A percentile compares a stretch with the other conserved stretches of the same genome.
These are phyloP conservation scores for Raffaelea albimanens DNA, from an alignment of 2,329 filamentous ascomycete species.

Conservation along the genomic window DNA sequence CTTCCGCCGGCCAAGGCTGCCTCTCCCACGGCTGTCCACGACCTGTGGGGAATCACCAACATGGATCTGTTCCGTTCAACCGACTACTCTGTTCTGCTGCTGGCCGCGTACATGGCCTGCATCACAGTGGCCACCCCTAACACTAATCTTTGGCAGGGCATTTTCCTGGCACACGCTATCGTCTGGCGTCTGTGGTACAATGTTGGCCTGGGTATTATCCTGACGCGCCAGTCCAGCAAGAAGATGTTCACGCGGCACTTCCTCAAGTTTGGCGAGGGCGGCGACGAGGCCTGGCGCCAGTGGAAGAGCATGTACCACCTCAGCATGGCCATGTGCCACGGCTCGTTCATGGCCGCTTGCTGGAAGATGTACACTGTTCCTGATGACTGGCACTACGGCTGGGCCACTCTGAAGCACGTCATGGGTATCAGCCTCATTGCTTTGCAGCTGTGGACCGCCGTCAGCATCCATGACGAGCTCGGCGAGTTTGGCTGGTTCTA, in stretches of 20 bases:
- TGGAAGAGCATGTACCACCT: conserved; percentile 97
- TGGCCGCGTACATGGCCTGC: conserved; percentile 65
- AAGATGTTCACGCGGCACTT: conserved; percentile 98
- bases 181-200: conserved; percentile 89
- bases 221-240: conserved; percentile 76
- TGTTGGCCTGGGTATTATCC: conserved; percentile 73
- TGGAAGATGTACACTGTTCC: conserved; percentile 97
- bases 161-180: conserved; percentile 75
- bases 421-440: conserved; percentile 71
- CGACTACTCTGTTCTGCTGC: conserved; percentile 69
- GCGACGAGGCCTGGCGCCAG: conserved; percentile 88
- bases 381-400: conserved; percentile 76
- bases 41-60: conserved; percentile 73
- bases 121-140: conserved; percentile 69
- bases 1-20: conserved; percentile 18
- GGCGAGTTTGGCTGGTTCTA: conserved; percentile 99
- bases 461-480: conserved; percentile 89
- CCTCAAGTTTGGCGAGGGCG: conserved; percentile 87
- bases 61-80: conserved; percentile 82
- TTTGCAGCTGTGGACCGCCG: conserved; percentile 84
- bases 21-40: conserved; percentile 62
- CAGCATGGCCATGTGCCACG: conserved; percentile 82
- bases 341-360: conserved; percentile 78
- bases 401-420: conserved; percentile 78
- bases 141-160: conserved; percentile 61